Evolutionary conservation across 768 basidiomycete species (phyloP), one percentile per base, ranked within the genome.

Genomic region (Termitomyces sp.): DNA sequence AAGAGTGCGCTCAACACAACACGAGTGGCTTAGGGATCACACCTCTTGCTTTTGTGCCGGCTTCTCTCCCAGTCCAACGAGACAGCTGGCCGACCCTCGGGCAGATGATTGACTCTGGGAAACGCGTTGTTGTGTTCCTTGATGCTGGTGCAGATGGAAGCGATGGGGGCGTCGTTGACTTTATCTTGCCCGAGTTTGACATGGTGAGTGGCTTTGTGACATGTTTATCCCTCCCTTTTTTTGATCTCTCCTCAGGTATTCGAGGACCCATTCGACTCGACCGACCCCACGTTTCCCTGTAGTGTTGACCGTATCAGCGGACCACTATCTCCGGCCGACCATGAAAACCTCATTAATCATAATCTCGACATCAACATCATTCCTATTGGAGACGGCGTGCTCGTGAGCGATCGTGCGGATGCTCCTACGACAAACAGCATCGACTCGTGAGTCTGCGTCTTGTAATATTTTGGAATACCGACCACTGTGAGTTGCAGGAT

Each of bases 81-180:
- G 62, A 68, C n/a, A 74, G 79, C 48, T 89, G 86, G 85, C 87
- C 86, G 1, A 85, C 84, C 0, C 71, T 89, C 4, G 82, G 84
- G 1, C 67, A 78, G 18, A 65, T 88, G 65, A 82, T 87, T 57
- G 79, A 83, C 65, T 71, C 66, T 33, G 81, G 80, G 0, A 84
- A 77, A 64, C 76, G 81, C 11, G 77, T 88, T 3, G 13, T 57
- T 3, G 18, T 57, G 28, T 61, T 61, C 45, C 56, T 61, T n/a
- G 60, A 61, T 32, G 56, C 56, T 10, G 60, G 60, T 16, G 60
- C 56, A 22, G 60, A 60, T 6, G 60, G 56, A 3, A 22, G 33
- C 14, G 56, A 38, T 18, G 56, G 55, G 6, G 56, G 52, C 2
- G 20, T 54, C 26, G 60, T 58, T 13, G 53, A 61, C 26, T 61